These are phyloP conservation scores for Aspergillus aculeatus DNA, from an alignment of 2,329 filamentous ascomycete species.

Conservation along the genomic window DNA sequence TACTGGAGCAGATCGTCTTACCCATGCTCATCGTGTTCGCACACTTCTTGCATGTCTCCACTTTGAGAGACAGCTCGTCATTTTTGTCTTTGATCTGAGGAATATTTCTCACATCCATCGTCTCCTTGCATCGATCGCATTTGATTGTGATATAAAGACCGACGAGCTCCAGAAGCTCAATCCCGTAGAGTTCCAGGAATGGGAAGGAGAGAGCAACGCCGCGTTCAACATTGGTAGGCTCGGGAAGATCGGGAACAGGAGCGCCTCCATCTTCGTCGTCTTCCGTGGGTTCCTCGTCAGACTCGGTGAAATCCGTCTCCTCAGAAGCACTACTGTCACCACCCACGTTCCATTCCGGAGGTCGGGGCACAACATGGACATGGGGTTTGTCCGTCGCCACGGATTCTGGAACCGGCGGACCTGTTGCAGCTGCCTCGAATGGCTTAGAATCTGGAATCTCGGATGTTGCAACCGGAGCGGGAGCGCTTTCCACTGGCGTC, in stretches of 20 bases:
- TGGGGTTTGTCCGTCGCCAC: conserved; percentile 57
- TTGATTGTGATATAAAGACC: conserved; percentile 69
- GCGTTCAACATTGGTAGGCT: conserved; percentile 52
- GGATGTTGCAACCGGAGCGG: conserved; percentile 6
- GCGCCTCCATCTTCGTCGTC: conserved; percentile 45
- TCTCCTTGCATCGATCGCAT: conserved; percentile 74
- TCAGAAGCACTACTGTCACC: conserved; percentile 37
- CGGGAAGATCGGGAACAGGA: conserved; percentile 32
- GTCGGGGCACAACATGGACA: conserved; percentile 69
- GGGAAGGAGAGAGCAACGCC: conserved; percentile 80
- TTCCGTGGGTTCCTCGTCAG: conserved; percentile 41
- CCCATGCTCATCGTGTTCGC: conserved; percentile 50
- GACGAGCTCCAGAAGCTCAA: conserved; percentile 71
- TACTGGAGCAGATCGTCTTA: conserved; percentile 18
- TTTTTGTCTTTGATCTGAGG: conserved; percentile 52
- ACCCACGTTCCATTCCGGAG: conserved; percentile 68
- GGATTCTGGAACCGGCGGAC: conserved; percentile 15
- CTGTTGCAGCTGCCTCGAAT: conserved; percentile 17
- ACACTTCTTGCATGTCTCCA: conserved; percentile 57
- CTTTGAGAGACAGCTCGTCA: conserved; percentile 40
- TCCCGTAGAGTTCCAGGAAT: conserved; percentile 70
- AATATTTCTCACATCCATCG: conserved; percentile 67
- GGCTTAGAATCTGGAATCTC: conserved; percentile 14
- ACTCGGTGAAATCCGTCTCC: conserved; percentile 46
- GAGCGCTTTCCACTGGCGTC: conserved; percentile 42